These are phyloP conservation scores for Pythium monospermum DNA, from an alignment of 352 stramenopile genomes.

Conservation along the genomic window DNA sequence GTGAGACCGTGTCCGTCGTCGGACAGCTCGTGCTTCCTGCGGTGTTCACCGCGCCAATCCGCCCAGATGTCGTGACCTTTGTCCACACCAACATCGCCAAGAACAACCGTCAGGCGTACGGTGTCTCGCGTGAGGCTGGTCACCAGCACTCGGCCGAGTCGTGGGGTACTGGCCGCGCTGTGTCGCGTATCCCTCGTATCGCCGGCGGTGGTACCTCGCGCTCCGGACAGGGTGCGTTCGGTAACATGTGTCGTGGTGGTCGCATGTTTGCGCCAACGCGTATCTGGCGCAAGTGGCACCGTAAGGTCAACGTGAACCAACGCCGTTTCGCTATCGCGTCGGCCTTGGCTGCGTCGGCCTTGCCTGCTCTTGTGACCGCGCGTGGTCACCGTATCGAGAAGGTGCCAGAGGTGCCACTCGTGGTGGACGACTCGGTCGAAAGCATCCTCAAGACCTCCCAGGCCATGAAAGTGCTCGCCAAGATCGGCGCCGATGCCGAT, in stretches of 20 bases:
- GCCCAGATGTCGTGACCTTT: constrained; percentile 98
- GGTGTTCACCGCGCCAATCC: constrained; percentile 97
- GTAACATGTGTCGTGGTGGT: constrained; percentile 98
- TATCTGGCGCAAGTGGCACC: constrained; percentile 99
- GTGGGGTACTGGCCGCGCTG: constrained; percentile 98
- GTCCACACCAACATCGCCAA: constrained; percentile 99
- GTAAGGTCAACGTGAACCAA: constrained; percentile 98
- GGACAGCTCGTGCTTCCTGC: constrained; percentile 90
- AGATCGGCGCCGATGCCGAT: constrained; percentile 94
- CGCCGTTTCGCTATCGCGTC: constrained; percentile 97
- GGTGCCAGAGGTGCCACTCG: constrained; percentile 97
- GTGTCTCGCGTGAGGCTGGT: constrained; percentile 93
- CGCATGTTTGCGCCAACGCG: constrained; percentile 99
- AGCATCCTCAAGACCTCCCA: constrained; percentile 93
- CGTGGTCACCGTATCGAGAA: constrained; percentile 97
- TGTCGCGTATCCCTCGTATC: constrained; percentile 99
- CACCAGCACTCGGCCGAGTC: constrained; percentile 97
- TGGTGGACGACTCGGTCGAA: constrained; percentile 93
- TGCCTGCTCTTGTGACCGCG: constrained; percentile 96
- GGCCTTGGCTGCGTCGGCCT: constrained; percentile 94
- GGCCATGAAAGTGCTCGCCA: constrained; percentile 93
- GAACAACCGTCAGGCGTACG: constrained; percentile 99
- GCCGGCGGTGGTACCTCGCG: constrained; percentile 96
- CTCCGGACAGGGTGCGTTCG: constrained; percentile 98
- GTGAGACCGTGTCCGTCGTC: constrained; percentile 73